Evolutionary conservation across 306 rosid genomes (phyloP), one percentile per base, ranked within the genome.

Genomic region (Quercus agrifolia): DNA sequence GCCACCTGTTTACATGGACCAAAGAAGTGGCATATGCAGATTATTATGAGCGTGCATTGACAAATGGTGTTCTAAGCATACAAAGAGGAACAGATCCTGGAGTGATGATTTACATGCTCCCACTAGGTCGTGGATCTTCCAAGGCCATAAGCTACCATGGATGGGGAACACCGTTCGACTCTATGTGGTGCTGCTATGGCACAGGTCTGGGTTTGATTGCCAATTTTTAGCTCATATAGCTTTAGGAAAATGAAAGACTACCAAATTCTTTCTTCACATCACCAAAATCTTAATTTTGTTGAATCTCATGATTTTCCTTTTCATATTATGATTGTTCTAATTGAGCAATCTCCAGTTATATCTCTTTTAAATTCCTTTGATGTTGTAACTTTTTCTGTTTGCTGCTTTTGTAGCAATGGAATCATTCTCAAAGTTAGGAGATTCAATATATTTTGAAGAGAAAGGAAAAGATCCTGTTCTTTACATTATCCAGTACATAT

Each of bases 31-130:
- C 90, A 38, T 95, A 95, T 73, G 97, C 96, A 5, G 99, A 95
- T 79, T 95, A 90, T 82, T 95, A 95, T 28, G 99, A 95, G 83
- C 88, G 97, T 13, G 95, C 97, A 73, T 86, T 92, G 41, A 95
- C 98, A 52, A 95, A 95, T 75, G 99, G 98, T 9, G 92, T 95
- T 31, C 87, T 95, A 7, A 25, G 95, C 81, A 90, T 91, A 75
- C 99, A 95, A 85, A 91, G 99, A 86, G 98, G 99, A 87, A 92
- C 94, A 25, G 87, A 92, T 28, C 97, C 99, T 38, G 99, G 99
- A 73, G 91, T 91, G 56, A 95, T 95, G 99, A 85, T 95, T 79
- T 95, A 95, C 85, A 87, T 95, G 93, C 94, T 95, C 28, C 99
- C 99, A 28, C 83, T 82, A 55, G 95, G 85, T 17, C 57, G 75